Conservation (phyloP, 768 basidiomycete species). For the Boletellus ananiceps region DNA sequence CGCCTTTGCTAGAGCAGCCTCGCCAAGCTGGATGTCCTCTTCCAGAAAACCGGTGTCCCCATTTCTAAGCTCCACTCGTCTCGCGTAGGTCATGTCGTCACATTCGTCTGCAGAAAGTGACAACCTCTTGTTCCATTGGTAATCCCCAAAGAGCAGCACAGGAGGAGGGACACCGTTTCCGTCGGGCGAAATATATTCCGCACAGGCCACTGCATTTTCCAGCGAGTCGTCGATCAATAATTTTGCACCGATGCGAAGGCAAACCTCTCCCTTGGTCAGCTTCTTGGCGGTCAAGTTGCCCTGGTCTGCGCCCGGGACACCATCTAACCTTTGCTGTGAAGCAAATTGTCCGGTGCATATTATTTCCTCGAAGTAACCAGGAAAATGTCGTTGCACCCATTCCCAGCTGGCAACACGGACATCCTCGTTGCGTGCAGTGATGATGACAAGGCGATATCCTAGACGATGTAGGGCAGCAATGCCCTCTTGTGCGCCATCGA, state of each 20-base stretch:
- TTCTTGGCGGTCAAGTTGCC: conserved; percentile 43
- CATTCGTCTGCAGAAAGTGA: conserved; percentile 41
- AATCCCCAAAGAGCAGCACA: conserved; percentile 70
- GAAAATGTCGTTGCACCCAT: conserved; percentile 65
- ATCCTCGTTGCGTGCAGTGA: conserved; percentile 65
- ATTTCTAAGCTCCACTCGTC: conserved; percentile 40
- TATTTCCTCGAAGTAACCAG: conserved; percentile 55
- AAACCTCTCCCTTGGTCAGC: conserved; percentile 70
- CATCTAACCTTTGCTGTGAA: conserved; percentile 35
- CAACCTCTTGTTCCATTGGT: conserved; percentile 68
- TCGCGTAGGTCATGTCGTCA: conserved; percentile 53
- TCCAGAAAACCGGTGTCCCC: conserved; percentile 55
- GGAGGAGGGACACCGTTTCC: conserved; percentile 35
- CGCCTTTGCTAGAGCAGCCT: conserved; percentile 43
- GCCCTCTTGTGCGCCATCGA: conserved; percentile 60
- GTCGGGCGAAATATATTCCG: conserved; percentile 24
- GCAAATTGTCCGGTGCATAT: conserved; percentile 76
- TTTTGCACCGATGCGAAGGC: conserved; percentile 55
- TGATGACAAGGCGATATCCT: conserved; percentile 67
- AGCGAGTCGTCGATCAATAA: conserved; percentile 77
- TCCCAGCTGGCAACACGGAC: conserved; percentile 54
- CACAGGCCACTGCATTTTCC: conserved; percentile 68
- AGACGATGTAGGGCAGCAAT: conserved; percentile 49
- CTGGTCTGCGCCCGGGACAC: conserved; percentile 12
- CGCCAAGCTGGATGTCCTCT: conserved; percentile 33